phyloP scores from a whole-genome alignment of 2,329 filamentous ascomycete species.

The Hypoxylon sp. region DNA sequence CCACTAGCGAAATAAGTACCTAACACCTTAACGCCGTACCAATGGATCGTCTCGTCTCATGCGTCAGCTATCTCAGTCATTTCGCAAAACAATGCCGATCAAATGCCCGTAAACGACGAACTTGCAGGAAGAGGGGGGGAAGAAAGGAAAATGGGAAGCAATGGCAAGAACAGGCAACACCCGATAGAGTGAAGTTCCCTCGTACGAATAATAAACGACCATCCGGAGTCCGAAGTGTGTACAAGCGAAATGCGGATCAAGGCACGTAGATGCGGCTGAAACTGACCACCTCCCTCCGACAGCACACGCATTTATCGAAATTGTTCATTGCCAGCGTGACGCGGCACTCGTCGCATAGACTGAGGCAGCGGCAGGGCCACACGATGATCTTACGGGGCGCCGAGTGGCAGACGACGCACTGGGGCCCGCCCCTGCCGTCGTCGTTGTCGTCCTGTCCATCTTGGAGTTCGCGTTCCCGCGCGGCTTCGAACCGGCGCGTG shows the following conservation, averaged over 20 bases:
- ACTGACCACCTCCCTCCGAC: conserved; percentile 85
- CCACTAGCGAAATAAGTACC: background rate
- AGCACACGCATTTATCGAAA: conserved; percentile 96
- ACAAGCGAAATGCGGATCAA: conserved; percentile 50
- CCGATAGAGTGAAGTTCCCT: background rate
- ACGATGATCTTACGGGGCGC: conserved; percentile 89
- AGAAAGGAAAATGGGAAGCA: no score
- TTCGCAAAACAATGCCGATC: conserved; percentile 6
- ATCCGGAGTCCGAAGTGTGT: background rate
- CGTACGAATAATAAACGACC: background rate
- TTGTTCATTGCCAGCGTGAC: conserved; percentile 97
- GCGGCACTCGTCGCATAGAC: conserved; percentile 93
- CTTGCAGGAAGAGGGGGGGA: background rate
- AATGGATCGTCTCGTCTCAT: conserved; percentile 13
- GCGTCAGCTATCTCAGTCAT: background rate
- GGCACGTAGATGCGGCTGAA: conserved; percentile 95
- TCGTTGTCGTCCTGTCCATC: conserved; percentile 51
- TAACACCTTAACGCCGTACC: conserved; percentile 9
- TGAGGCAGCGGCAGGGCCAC: conserved; percentile 96
- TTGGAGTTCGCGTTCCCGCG: conserved; percentile 27
- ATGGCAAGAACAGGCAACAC: background rate
- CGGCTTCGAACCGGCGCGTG: conserved; percentile 58
- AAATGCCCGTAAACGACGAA: background rate
- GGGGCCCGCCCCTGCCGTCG: conserved; percentile 76
- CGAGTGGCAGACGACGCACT: conserved; percentile 93